These are phyloP conservation scores for Colletotrichum tofieldiae DNA, from an alignment of 2,329 filamentous ascomycete genomes.

Conservation along the genomic window DNA sequence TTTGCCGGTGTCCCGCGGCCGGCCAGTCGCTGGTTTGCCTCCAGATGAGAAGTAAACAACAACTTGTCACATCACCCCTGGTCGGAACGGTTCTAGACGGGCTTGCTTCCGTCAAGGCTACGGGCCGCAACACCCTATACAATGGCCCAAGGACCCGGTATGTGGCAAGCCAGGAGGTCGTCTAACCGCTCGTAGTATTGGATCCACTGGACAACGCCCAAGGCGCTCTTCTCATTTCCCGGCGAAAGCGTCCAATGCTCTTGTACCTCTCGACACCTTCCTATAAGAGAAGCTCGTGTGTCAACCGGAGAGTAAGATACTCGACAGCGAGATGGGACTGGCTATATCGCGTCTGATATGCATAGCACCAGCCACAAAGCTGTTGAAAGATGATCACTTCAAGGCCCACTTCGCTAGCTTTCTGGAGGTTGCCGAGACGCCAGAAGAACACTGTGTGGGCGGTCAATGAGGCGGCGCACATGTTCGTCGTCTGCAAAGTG, in stretches of 20 bases:
- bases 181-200: conserved; percentile 11
- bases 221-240: conserved; percentile 1
- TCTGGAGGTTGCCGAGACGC: conserved; percentile 10
- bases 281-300: conserved; percentile 5
- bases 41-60: conserved; percentile 9
- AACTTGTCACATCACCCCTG: background rate
- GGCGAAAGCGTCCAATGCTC: background rate
- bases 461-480: conserved; percentile 5
- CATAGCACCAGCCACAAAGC: conserved; percentile 34
- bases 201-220: background rate
- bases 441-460: background rate
- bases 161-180: conserved; percentile 9
- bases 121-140: conserved; percentile 8
- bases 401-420: background rate
- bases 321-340: conserved; percentile 1
- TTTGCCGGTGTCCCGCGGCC: conserved; percentile 1
- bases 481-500: background rate
- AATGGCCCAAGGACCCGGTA: conserved; percentile 33
- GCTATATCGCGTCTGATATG: background rate
- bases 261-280: background rate
- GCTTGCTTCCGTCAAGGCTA: conserved; percentile 7
- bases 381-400: conserved; percentile 6
- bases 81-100: background rate
- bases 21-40: conserved; percentile 4
- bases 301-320: conserved; percentile 5